Evolutionary conservation across 169 alveolate species (phyloP).

Genomic region (Eimeria tenella): DNA sequence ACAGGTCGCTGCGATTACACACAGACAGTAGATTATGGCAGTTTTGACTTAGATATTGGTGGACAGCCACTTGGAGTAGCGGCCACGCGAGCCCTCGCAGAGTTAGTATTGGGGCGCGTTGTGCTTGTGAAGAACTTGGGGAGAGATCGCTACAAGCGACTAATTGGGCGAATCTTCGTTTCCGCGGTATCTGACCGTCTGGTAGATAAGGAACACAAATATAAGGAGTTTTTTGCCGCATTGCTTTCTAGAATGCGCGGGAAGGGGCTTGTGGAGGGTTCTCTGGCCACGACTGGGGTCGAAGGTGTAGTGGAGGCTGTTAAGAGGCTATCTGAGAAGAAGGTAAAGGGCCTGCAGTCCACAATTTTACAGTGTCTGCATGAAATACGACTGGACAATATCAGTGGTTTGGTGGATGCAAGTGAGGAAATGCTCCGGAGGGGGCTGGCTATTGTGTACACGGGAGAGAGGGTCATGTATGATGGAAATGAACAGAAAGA

Average conservation of each 20-base stretch:
- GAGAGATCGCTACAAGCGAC: not conserved
- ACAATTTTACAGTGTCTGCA: not conserved
- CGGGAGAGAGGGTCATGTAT: not conserved
- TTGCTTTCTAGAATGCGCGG: too few species aligned
- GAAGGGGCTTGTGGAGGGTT: not conserved
- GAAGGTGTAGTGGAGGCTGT: not conserved
- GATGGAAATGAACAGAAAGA: not conserved
- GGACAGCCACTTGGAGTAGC: slow-evolving; percentile 20
- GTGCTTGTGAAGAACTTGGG: slow-evolving; percentile 17
- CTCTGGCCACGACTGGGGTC: not conserved
- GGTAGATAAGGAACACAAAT: not conserved
- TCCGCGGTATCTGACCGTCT: not conserved
- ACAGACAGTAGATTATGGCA: not conserved
- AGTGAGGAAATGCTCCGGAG: slow-evolving; percentile 19
- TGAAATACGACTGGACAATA: not conserved
- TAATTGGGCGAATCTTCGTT: not conserved
- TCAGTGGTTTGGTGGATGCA: not conserved
- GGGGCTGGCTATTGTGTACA: not conserved
- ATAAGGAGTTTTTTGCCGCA: not conserved
- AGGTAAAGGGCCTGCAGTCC: not conserved
- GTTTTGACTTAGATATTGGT: not conserved
- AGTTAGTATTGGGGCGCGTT: slow-evolving; percentile 4
- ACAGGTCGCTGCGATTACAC: not conserved
- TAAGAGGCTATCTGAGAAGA: not conserved
- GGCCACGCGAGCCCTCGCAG: slow-evolving; percentile 8